Evolutionary conservation across 345 rosid species (phyloP).

Genomic region (Ceriops zippeliana): DNA sequence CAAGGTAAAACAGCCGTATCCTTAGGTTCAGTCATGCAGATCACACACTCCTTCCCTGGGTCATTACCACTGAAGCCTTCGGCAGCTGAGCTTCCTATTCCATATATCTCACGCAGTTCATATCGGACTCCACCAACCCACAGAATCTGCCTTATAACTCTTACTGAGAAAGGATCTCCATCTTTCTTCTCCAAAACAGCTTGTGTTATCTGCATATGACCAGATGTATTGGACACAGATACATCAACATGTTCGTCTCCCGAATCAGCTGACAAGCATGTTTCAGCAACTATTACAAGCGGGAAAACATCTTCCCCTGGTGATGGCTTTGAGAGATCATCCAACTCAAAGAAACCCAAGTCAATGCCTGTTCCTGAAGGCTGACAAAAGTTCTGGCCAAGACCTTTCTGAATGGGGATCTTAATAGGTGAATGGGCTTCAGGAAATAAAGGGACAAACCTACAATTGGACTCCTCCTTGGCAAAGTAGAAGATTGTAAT

Average conservation of each 20-base stretch:
- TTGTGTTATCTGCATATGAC: slow-evolving; percentile 76
- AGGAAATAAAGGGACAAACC: slow-evolving; percentile 60
- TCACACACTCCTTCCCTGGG: slow-evolving; percentile 77
- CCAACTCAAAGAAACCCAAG: slow-evolving; percentile 73
- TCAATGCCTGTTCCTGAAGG: slow-evolving; percentile 81
- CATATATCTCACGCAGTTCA: slow-evolving; percentile 75
- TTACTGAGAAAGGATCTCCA: slow-evolving; percentile 50
- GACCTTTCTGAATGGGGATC: slow-evolving; percentile 68
- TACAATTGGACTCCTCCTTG: slow-evolving; percentile 70
- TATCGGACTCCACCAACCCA: slow-evolving; percentile 75
- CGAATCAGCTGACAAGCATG: slow-evolving; percentile 32
- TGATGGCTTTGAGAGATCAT: slow-evolving; percentile 71
- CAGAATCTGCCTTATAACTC: slow-evolving; percentile 73
- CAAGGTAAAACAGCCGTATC: slow-evolving; percentile 85
- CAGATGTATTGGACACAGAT: slow-evolving; percentile 32
- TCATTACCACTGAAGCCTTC: slow-evolving; percentile 53
- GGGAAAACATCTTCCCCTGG: slow-evolving; percentile 69
- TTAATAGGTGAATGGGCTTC: slow-evolving; percentile 54
- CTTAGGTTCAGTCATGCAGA: slow-evolving; percentile 94
- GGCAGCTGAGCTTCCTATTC: slow-evolving; percentile 56
- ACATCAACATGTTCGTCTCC: slow-evolving; percentile 19
- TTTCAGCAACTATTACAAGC: slow-evolving; percentile 77
- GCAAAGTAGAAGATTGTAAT: slow-evolving; percentile 71
- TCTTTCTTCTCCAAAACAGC: slow-evolving; percentile 59
- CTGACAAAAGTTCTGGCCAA: slow-evolving; percentile 65